Percentiles rank a stretch among this genome's conserved stretches.
Evolutionary conservation across 129 eudicot species (phyloP).

Genomic region (Artemisia annua): DNA sequence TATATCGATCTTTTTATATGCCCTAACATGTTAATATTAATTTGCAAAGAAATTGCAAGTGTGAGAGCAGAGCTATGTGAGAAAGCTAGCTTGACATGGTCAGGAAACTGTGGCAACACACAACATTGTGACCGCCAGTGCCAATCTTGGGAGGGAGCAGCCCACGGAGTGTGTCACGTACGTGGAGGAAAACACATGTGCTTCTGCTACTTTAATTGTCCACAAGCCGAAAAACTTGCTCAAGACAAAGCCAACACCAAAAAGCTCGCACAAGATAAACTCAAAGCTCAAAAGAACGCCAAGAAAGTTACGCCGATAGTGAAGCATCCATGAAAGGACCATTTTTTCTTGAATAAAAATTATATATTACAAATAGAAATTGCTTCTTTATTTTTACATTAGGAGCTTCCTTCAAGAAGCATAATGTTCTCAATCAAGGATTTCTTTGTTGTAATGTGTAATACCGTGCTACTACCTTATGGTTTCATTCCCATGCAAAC

Average conservation of each 20-base stretch:
- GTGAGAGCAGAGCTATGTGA: background rate
- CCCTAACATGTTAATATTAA: background rate
- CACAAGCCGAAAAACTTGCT: background rate
- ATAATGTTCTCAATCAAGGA: too few species aligned
- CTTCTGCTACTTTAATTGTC: background rate
- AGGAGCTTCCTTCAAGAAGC: too few species aligned
- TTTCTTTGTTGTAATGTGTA: too few species aligned
- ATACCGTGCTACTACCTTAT: too few species aligned
- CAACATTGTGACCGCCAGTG: background rate
- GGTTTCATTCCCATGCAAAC: too few species aligned
- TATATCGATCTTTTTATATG: too few species aligned
- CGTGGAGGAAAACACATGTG: background rate
- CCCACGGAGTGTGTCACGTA: slow-evolving; percentile 1
- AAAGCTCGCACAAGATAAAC: background rate
- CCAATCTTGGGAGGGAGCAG: background rate
- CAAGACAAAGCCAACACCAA: background rate
- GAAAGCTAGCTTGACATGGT: background rate
- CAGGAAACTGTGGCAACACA: background rate
- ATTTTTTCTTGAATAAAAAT: too few species aligned
- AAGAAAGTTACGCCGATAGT: too few species aligned
- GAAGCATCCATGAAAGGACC: too few species aligned
- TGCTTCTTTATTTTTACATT: too few species aligned
- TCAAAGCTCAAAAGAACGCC: too few species aligned
- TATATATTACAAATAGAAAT: too few species aligned
- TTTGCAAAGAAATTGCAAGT: background rate